Base-by-base conservation (phyloP, 441 rosid genomes). In the Pelargonium myrrhifolium region DNA sequence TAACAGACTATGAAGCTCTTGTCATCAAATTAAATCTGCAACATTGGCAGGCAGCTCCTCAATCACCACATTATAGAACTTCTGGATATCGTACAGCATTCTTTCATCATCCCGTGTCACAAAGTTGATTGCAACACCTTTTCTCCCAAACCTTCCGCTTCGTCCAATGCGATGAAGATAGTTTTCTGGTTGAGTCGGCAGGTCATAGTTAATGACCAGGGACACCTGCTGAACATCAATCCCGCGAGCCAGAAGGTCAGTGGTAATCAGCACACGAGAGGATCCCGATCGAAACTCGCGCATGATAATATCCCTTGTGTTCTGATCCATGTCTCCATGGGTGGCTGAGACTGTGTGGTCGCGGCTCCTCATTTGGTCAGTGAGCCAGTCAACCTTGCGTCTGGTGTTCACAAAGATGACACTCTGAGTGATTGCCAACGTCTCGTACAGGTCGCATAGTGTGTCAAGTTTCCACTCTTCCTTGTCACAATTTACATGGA, bases 371-470 rank as follows among this genome's bases (percentile, higher is more conserved):
- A 64, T 64, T 21, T 14, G 39, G 20, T 64, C 66, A 14, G 66
- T 64, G 18, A 64, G 66, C 66, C 66, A 64, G 66, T 64, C 66
- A 17, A 64, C 66, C 51, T 64, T 64, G 66, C 66, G 66, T 22
- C 66, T 37, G 4, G 66, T 64, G 66, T 64, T 64, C 21, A 64
- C 66, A 42, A 64, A 64, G 10, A 64, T 64, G 8, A 64, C 66
- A 28, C 66, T 64, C 20, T 64, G 66, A 51, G 66, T 64, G 20
- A 64, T 64, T 10, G 66, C 66, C 7, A 64, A 22, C 10, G 66
- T 64, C 22, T 64, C 40, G 40, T 37, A 37, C 40, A 37, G 40
- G 6, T 37, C 40, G 6, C 40, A 37, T 37, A 37, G 6, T 1
- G 40, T 37, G 9, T 37, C 40, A 37, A 37, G 40, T 7, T 37